phyloP scores from a whole-genome alignment of 306 rosid genomes.

The Medicago lupulina region DNA sequence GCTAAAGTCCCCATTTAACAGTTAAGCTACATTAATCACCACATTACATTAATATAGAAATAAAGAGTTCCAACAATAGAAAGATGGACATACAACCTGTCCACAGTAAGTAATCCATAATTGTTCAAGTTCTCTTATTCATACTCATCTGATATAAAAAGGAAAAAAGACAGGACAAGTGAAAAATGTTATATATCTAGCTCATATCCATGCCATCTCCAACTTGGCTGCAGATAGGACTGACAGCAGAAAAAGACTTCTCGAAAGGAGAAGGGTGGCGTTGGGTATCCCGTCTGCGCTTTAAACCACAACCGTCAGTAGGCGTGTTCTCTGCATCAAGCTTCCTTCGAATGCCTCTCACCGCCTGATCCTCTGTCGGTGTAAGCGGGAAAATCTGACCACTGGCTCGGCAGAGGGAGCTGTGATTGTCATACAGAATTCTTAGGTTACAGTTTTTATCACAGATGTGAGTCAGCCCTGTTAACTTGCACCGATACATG shows the following conservation, averaged over 20 bases:
- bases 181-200: conserved; percentile 57
- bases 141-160: conserved; percentile 49
- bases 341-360: conserved; percentile 86
- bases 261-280: conserved; percentile 88
- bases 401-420: conserved; percentile 90
- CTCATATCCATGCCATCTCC: conserved; percentile 91
- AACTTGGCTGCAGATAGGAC: conserved; percentile 87
- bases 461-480: conserved; percentile 96
- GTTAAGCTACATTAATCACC: conserved; percentile 61
- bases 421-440: conserved; percentile 93
- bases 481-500: conserved; percentile 91
- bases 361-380: conserved; percentile 75
- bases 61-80: conserved; percentile 62
- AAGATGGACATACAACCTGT: conserved; percentile 56
- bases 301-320: conserved; percentile 60
- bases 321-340: conserved; percentile 68
- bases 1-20: conserved; percentile 42
- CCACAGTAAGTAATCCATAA: conserved; percentile 64
- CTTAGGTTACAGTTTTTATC: conserved; percentile 97
- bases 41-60: conserved; percentile 69
- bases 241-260: conserved; percentile 77
- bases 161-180: conserved; percentile 43
- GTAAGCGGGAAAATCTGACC: conserved; percentile 74
- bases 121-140: conserved; percentile 58
- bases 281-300: conserved; percentile 84